These are phyloP conservation scores for Mucor irregularis DNA, from an alignment of 371 early-diverging fungal genomes.

Conservation along the genomic window DNA sequence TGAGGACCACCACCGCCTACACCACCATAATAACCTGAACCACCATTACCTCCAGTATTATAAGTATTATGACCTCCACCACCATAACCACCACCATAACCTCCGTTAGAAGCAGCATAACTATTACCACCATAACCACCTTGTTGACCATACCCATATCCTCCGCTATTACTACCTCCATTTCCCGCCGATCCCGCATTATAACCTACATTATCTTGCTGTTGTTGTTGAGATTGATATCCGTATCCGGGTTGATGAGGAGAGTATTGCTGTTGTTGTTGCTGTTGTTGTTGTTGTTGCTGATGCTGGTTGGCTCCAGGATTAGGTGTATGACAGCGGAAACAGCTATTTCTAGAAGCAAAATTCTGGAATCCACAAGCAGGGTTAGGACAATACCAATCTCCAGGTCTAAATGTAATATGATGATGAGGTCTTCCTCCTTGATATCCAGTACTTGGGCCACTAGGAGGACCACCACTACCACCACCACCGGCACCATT, in stretches of 20 bases:
- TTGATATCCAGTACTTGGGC: conserved; percentile 9
- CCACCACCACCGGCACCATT: conserved; percentile 27
- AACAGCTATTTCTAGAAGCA: conserved; percentile 64
- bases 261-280: conserved; percentile 8
- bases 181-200: background rate
- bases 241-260: conserved; percentile 37
- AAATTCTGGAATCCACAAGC: conserved; percentile 77
- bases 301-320: conserved; percentile 30
- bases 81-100: conserved; percentile 20
- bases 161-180: conserved; percentile 10
- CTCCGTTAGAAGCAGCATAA: conserved; percentile 17
- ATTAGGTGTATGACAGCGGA: conserved; percentile 59
- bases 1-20: conserved; percentile 27
- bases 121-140: conserved; percentile 5
- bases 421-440: conserved; percentile 27
- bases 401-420: conserved; percentile 60
- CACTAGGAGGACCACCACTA: conserved; percentile 13
- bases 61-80: conserved; percentile 5
- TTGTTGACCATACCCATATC: conserved; percentile 20
- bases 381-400: conserved; percentile 75
- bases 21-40: conserved; percentile 28
- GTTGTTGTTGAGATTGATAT: conserved; percentile 20
- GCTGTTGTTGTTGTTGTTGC: too few species aligned
- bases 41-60: conserved; percentile 24
- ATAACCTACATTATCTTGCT: background rate